Evolutionary conservation across 495 filamentous ascomycete genomes (phyloP), one percentile per base, ranked within the genome.

Genomic region (Penicillium robsamsonii): DNA sequence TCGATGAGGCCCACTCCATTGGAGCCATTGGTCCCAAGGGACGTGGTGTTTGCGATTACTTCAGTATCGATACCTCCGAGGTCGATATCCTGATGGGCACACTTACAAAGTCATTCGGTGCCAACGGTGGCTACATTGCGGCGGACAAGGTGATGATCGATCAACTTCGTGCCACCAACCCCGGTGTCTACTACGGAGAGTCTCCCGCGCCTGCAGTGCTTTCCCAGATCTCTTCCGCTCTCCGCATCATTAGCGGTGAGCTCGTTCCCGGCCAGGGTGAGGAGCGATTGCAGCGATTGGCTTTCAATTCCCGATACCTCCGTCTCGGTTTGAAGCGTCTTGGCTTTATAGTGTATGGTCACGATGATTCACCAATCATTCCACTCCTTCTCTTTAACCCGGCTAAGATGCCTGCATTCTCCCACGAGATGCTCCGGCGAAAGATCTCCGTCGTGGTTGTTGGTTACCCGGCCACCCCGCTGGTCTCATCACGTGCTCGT

Each of bases 381-480:
- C 94, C 94, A 47, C 58, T 97, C 64, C 77, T 96, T 53, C 84
- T 98, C 31, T 98, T 96, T 78, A 91, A 96, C 75, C 95, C 94
- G 10, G 94, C 88, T 53, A 98, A 98, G 74, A 96, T 98, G 77
- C 89, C 94, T 8, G 94, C 94, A 31, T 98, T 98, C 73, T 96
- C 91, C 33, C 94, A 96, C 70, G 93, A 97, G 72, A 97, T 98
- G 94, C 82, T 97, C 31, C 87, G 86, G 65, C 90, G 94, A 60
- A 97, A 96, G 74, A 97, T 98, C 58, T 93, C 93, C n/a, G 91
- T 97, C 44, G 94, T 98, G 44, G 88, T 98, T 37, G 94, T 98
- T 56, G 95, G 94, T 45, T 98, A 98, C 66, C 94, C 94, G 1
- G 94, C 94, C 17, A 98, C 94, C n/a, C 94, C 94, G 4, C 81